phyloP scores from a whole-genome alignment of 345 rosid genomes.

The Clausena lansium region DNA sequence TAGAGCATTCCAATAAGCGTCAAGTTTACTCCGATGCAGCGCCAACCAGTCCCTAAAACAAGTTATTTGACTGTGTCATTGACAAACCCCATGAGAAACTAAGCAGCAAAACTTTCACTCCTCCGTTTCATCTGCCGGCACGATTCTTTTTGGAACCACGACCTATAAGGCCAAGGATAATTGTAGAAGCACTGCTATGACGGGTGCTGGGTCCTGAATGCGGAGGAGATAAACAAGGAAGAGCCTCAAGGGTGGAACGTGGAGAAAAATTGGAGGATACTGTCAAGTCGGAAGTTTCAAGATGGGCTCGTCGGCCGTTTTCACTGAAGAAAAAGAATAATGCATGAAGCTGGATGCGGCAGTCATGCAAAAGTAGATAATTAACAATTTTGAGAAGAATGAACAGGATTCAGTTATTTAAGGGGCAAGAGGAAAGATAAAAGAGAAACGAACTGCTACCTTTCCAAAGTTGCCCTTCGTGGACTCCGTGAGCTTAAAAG shows the following conservation, averaged over 20 bases:
- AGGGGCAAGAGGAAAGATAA: conserved; percentile 4
- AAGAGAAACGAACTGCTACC: conserved; percentile 32
- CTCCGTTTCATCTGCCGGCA: conserved; percentile 4
- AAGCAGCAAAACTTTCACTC: conserved; percentile 16
- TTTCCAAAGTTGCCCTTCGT: conserved; percentile 37
- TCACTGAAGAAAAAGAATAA: conserved; percentile 60
- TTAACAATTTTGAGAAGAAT: conserved; percentile 21
- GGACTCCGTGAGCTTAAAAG: conserved; percentile 21
- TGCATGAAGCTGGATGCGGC: conserved; percentile 39
- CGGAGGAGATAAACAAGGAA: conserved; percentile 43
- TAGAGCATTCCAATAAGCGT: background rate
- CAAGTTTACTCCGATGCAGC: background rate
- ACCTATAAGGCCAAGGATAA: background rate
- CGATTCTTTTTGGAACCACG: conserved; percentile 3
- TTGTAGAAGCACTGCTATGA: conserved; percentile 19
- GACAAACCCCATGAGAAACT: background rate
- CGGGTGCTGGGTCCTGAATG: conserved; percentile 11
- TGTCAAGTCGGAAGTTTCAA: conserved; percentile 43
- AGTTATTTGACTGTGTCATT: background rate
- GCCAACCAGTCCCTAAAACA: background rate
- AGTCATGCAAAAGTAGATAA: conserved; percentile 22
- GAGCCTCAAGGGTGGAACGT: conserved; percentile 51
- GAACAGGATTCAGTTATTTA: background rate
- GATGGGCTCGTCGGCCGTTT: conserved; percentile 35
- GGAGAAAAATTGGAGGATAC: conserved; percentile 39